These are phyloP conservation scores for Magnolia changhungtana DNA, from an alignment of 164 flowering plant species.

Conservation along the genomic window DNA sequence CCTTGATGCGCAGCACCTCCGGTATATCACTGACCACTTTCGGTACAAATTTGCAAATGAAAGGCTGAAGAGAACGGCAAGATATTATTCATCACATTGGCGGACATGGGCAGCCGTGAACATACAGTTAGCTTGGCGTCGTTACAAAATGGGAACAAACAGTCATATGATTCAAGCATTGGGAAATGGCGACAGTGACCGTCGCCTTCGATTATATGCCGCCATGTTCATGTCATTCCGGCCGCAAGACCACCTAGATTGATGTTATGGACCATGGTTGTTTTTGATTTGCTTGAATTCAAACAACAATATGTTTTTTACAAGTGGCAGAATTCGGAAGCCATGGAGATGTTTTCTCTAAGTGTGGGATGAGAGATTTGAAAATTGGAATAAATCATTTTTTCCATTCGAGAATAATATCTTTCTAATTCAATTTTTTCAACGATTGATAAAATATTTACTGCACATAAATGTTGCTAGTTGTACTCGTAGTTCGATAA, in stretches of 20 bases:
- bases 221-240: slow-evolving; percentile 82
- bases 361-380: not conserved
- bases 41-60: slow-evolving; percentile 87
- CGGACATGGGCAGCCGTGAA: slow-evolving; percentile 94
- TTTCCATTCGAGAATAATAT: not conserved
- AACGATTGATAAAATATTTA: too few species aligned
- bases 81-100: slow-evolving; percentile 88
- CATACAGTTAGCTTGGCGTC: slow-evolving; percentile 79
- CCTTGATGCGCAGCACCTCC: slow-evolving; percentile 60
- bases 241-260: slow-evolving; percentile 95
- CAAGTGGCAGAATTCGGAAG: not conserved
- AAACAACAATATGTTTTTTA: too few species aligned
- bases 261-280: not conserved
- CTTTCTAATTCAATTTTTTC: not conserved
- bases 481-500: too few species aligned
- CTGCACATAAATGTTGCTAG: too few species aligned
- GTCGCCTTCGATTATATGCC: slow-evolving; percentile 64
- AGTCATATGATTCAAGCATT: slow-evolving; percentile 29
- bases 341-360: not conserved
- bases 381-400: not conserved
- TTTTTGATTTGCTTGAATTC: too few species aligned
- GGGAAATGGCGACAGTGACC: slow-evolving; percentile 45
- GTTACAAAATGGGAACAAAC: slow-evolving; percentile 55
- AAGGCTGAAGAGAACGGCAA: slow-evolving; percentile 71
- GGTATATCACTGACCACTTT: slow-evolving; percentile 86